Base-by-base conservation (phyloP, 306 rosid genomes). In the Adenanthera pavonina region DNA sequence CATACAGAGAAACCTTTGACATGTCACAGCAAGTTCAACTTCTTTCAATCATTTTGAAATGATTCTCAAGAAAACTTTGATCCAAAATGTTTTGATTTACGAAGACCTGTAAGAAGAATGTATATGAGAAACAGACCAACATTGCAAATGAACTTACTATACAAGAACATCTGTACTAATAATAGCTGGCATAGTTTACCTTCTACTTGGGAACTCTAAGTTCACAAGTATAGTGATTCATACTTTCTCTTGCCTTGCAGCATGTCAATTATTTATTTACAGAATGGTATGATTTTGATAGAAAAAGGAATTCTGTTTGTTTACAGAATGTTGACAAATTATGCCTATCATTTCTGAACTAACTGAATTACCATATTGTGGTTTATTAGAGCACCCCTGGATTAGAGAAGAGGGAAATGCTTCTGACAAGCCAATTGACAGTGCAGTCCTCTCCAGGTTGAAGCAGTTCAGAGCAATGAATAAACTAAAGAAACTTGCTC, bases 391-490 rank as follows among this genome's bases (percentile, higher is more conserved):
- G 41, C 98, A 94, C 79, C 98, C 97, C 1, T 94, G 98, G 98
- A 74, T 94, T 49, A 91, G 87, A 88, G 98, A 94, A 88, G 95
- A 86, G 47, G 97, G 97, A 75, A 91, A 87, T 82, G 98, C 98
- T 54, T 86, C 97, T 34, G 97, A 94, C 90, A 92, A 87, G 82
- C 97, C 97, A 52, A 94, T 92, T 44, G 98, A 94, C 85, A 91
- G 95, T 61, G 98, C 97, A 34, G 97, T 94, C 57, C 94, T 92
- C 56, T 89, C 98, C 19, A 87, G 98, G 88, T 88, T 94, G 97
- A 94, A 94, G 90, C 98, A 94, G 81, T 94, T 94, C 83, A 90
- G 96, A 86, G 97, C 94, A 35, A 94, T 94, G 98, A 94, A 94
- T 82, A 92, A 94, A 83, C 91, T 94, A 40, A 94, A 94, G 88